Base-by-base conservation (phyloP, 176 grass and related monocot genomes). In the Typha latifolia region DNA sequence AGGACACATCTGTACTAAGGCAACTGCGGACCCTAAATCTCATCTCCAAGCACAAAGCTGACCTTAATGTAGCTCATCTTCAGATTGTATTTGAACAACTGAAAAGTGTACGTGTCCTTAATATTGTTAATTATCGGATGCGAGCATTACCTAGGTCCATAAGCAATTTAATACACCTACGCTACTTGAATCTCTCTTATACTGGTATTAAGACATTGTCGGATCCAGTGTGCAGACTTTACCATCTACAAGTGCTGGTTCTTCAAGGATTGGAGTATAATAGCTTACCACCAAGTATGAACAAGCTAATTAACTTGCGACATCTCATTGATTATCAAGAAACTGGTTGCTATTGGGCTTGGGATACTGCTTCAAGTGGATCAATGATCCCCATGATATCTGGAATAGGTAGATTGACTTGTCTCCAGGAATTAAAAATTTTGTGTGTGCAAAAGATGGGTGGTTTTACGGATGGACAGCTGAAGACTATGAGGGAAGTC, bases 401-500 rank as follows among this genome's bases (percentile, higher is more conserved):
- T 32, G n/a, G n/a, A n/a, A n/a, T n/a, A n/a, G 29, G 71, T 34
- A 81, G 14, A 12, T 53, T 81, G 11, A 69, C 48, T 74, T 74
- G 52, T n/a, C 23, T 81, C 16, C 64, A 81, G 43, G 71, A 68
- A 32, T 63, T 68, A 21, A 14, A 18, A n/a, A 26, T 18, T 32
- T 73, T 81, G 7, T 0, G 12, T 48, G 78, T 74, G 0, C 14
- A 16, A 43, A 49, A 61, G 11, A 51, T 20, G 0, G 70, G 64
- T 66, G 63, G 37, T 63, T 53, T 34, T 69, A 72, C 62, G 15
- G 69, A 74, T 10, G 22, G 12, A 4, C 53, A 81, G 65, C 70
- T 81, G 37, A 63, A 66, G 23, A 16, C 68, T 32, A 61, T 81
- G 53, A 74, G 14, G 61, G 78, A 74, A 61, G 64, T 74, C 12